phyloP scores from a whole-genome alignment of 257 asterid species.

The Capsicum baccatum region DNA sequence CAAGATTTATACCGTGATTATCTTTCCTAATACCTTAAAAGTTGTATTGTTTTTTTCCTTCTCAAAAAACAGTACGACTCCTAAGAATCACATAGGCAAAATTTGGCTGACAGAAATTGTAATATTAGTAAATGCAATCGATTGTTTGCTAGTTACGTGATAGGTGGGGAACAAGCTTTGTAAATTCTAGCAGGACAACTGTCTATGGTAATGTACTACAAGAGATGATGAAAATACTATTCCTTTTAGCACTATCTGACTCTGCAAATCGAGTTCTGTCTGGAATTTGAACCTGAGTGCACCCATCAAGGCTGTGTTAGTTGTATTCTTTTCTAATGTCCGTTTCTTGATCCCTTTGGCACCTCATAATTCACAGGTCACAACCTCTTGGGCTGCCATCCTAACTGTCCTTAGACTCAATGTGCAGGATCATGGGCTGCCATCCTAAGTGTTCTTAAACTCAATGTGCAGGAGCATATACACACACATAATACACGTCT shows the following conservation, averaged over 20 bases:
- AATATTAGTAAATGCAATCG: not conserved
- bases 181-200: not conserved
- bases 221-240: not conserved
- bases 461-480: not conserved
- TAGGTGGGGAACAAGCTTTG: not conserved
- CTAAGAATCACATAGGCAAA: not conserved
- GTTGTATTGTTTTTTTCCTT: too few relatives aligned
- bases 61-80: too few relatives aligned
- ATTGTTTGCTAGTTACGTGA: not conserved
- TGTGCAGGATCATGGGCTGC: not conserved
- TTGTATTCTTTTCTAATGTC: not conserved
- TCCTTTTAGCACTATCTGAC: not conserved
- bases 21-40: too few relatives aligned
- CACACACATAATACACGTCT: too few relatives aligned
- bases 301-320: not conserved
- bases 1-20: too few relatives aligned
- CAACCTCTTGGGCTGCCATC: not conserved
- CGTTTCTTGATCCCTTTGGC: too few relatives aligned
- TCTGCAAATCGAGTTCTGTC: not conserved
- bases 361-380: not conserved
- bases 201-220: not conserved
- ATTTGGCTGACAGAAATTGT: not conserved
- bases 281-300: not conserved
- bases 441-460: not conserved
- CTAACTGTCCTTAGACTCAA: too few relatives aligned